These are phyloP conservation scores for Lasiosphaeria miniovina DNA, from an alignment of 495 filamentous ascomycete genomes.

Conservation along the genomic window DNA sequence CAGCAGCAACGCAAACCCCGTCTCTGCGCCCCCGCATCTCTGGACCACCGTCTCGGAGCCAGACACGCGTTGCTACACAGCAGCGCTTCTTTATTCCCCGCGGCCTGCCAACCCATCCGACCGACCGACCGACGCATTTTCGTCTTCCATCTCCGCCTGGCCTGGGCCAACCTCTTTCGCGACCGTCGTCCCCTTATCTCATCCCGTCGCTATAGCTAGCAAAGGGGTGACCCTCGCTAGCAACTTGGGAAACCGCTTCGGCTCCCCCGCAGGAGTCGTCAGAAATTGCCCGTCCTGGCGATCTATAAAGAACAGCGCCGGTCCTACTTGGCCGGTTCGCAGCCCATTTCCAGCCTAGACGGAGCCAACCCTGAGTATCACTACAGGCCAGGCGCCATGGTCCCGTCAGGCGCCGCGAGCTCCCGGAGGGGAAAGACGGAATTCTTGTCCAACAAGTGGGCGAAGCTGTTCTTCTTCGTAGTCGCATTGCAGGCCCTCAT, in stretches of 20 bases:
- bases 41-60: neutral
- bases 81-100: neutral
- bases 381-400: constrained; percentile 28
- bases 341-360: constrained; percentile 36
- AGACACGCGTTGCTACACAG: neutral
- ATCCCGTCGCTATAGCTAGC: neutral
- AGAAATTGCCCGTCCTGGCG: constrained; percentile 35
- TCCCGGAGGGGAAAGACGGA: constrained; percentile 52
- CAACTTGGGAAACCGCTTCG: constrained; percentile 12
- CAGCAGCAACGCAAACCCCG: constrained; percentile 17
- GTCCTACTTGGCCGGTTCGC: constrained; percentile 37
- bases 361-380: constrained; percentile 24
- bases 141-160: neutral
- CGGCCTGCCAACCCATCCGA: neutral
- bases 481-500: constrained; percentile 74
- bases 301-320: constrained; percentile 36
- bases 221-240: neutral
- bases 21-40: constrained; percentile 11
- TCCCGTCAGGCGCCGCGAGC: constrained; percentile 18
- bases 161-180: neutral
- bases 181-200: neutral
- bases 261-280: constrained; percentile 28
- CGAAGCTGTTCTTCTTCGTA: constrained; percentile 76
- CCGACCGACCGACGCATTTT: neutral
- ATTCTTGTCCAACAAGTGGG: constrained; percentile 77